Percentiles rank a stretch among this genome's conserved stretches.
Evolutionary conservation across 495 filamentous ascomycete genomes (phyloP).

Genomic region (Penicillium ucsense): DNA sequence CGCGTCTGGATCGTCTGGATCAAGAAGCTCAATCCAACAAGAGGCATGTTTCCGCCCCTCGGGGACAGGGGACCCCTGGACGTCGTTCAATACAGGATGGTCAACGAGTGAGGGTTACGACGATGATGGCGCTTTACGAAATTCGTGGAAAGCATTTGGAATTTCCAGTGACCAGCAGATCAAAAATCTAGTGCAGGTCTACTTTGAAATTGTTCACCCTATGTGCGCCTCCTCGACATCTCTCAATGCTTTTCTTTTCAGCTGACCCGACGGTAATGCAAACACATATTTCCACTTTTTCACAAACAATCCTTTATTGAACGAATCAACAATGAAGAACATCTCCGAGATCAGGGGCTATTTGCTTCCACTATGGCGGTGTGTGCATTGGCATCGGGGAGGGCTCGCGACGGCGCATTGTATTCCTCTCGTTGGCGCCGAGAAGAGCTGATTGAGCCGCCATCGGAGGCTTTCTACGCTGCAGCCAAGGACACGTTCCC

Average conservation of each 20-base stretch:
- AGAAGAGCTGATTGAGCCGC: constrained; percentile 18
- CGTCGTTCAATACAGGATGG: constrained; percentile 13
- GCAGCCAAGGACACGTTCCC: constrained; percentile 34
- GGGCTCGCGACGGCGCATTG: constrained; percentile 38
- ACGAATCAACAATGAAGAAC: constrained; percentile 25
- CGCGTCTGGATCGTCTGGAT: constrained; percentile 10
- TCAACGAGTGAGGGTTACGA: constrained; percentile 15
- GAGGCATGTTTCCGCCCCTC: constrained; percentile 9
- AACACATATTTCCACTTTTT: constrained; percentile 37
- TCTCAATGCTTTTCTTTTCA: too few species aligned
- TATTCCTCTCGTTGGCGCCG: constrained; percentile 19
- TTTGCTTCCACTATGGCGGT: constrained; percentile 42
- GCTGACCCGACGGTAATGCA: too few species aligned
- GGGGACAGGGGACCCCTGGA: constrained; percentile 15
- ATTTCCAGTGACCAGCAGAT: constrained; percentile 20
- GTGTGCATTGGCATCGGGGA: constrained; percentile 36
- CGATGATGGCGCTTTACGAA: constrained; percentile 16
- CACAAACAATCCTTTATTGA: constrained; percentile 32
- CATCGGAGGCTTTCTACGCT: constrained; percentile 37
- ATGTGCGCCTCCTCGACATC: constrained; percentile 10
- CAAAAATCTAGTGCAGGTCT: constrained; percentile 29
- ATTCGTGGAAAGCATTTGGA: constrained; percentile 25
- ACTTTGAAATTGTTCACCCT: constrained; percentile 35
- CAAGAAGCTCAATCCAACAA: constrained; percentile 11
- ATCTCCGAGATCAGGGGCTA: constrained; percentile 30